Evolutionary conservation across 2,329 filamentous ascomycete species (phyloP).

Genomic region (Colletotrichum nymphaeae): DNA sequence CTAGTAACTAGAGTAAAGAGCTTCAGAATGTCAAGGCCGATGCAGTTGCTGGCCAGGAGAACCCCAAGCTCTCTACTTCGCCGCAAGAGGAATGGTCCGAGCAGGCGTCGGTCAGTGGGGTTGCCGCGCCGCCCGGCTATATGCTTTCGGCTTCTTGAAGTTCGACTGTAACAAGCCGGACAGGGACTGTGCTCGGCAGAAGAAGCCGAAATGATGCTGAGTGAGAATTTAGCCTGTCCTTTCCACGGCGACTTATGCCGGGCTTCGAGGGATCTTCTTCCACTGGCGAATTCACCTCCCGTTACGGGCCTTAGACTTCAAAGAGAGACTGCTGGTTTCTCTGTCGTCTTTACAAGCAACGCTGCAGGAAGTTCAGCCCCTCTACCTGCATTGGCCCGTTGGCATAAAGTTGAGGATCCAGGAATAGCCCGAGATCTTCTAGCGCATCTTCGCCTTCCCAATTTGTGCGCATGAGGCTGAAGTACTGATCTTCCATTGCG

Average conservation of each 20-base stretch:
- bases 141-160: conserved; percentile 17
- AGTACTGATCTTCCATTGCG: conserved; percentile 49
- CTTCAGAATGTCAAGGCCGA: background rate
- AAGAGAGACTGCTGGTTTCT: background rate
- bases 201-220: conserved; percentile 6
- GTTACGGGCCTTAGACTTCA: background rate
- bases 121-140: conserved; percentile 13
- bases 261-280: too few species aligned
- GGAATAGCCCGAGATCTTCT: conserved; percentile 47
- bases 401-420: conserved; percentile 42
- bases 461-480: conserved; percentile 46
- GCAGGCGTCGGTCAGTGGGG: conserved; percentile 14
- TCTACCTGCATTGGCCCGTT: conserved; percentile 43
- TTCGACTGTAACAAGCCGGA: background rate
- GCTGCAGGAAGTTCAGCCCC: conserved; percentile 44
- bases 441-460: conserved; percentile 50
- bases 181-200: background rate
- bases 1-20: too few species aligned
- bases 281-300: background rate
- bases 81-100: conserved; percentile 2
- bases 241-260: background rate
- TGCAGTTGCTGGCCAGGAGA: background rate
- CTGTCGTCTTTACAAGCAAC: conserved; percentile 37
- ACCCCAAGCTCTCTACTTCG: background rate
- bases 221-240: background rate